A percentile compares a stretch with the other conserved stretches of the same genome.
Evolutionary conservation across 2,329 filamentous ascomycete genomes (phyloP).

Genomic region (Fusarium sp.): DNA sequence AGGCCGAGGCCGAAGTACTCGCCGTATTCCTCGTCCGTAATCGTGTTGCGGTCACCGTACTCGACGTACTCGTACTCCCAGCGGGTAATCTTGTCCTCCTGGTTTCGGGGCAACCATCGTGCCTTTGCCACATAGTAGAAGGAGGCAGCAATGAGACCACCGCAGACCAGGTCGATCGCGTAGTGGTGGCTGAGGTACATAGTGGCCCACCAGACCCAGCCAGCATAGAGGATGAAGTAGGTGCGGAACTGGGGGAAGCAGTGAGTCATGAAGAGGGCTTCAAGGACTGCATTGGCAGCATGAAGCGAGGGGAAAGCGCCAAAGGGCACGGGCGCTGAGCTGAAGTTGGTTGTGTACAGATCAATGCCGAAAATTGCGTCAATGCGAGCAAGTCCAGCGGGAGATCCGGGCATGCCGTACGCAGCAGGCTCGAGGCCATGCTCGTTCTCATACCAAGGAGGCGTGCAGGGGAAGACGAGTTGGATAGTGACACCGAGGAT

Average conservation of each 20-base stretch:
- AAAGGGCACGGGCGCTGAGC: slow-evolving; percentile 89
- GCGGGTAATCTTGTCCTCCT: slow-evolving; percentile 85
- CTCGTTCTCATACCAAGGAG: slow-evolving; percentile 96
- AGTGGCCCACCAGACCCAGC: slow-evolving; percentile 98
- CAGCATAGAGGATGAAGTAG: slow-evolving; percentile 84
- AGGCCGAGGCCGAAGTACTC: slow-evolving; percentile 61
- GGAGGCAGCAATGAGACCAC: slow-evolving; percentile 80
- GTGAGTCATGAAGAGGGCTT: slow-evolving; percentile 93
- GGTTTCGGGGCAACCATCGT: slow-evolving; percentile 83
- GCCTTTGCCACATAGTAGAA: slow-evolving; percentile 86
- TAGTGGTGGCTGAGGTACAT: slow-evolving; percentile 99
- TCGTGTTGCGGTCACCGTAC: slow-evolving; percentile 71
- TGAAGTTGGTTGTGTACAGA: slow-evolving; percentile 93
- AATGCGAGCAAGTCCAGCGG: slow-evolving; percentile 88
- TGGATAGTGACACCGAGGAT: slow-evolving; percentile 89
- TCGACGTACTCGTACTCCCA: slow-evolving; percentile 98
- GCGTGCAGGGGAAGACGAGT: slow-evolving; percentile 90
- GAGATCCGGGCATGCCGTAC: slow-evolving; percentile 90
- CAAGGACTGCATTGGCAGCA: slow-evolving; percentile 87
- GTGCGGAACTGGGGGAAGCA: slow-evolving; percentile 87
- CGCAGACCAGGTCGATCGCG: slow-evolving; percentile 90
- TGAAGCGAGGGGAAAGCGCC: slow-evolving; percentile 95
- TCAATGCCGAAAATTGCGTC: slow-evolving; percentile 92
- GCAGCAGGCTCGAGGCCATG: slow-evolving; percentile 92
- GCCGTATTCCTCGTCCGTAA: slow-evolving; percentile 60